Base-by-base conservation (phyloP, 129 eudicot genomes). In the Chrysanthemum makinoi region DNA sequence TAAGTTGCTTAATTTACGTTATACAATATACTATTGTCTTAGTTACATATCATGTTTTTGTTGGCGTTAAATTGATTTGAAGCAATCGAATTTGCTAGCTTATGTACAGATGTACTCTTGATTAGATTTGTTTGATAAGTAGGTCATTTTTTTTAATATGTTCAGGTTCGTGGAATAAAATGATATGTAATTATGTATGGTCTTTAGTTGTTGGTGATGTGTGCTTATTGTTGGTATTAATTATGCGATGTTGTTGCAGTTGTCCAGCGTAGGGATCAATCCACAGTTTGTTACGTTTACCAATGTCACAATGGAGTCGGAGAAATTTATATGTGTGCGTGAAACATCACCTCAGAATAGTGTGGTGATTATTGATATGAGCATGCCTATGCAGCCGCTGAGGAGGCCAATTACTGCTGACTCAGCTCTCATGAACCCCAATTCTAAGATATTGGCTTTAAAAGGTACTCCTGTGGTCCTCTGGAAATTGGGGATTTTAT, bases 301-400 rank as follows among this genome's bases (percentile, higher is more conserved):
- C 6, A 87, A 94, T 86, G 98, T 94, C 43, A 94, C 98, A 2
- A 94, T 94, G 98, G 98, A 94, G 81, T 94, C 98, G 1, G 98
- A 94, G 69, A 94, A 89, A 84, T 92, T 79, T 68, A 89, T 92
- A 72, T 92, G 98, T 55, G 98, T 92, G 18, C 89, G 98, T 16
- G 98, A 92, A 88, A 92, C 98, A 14, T 72, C 98, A 24, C 96
- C 98, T 48, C 98, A 92, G 79, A 92, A 92, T 69, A 89, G 96
- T 72, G 95, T 92, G 62, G 98, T 92, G 52, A 92, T 92, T 81
- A 81, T 92, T 52, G 98, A 92, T 69, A 92, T 92, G 98, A 89
- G 70, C 68, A 89, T 92, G 98, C 98, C 98, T 52, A 85, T 65
- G 70, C 98, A 92, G 77, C 98, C 98, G 2, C 77, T 92, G 86